Evolutionary conservation across 192 early-diverging fungal genomes (phyloP).

Genomic region (Chytriomyces hyalinus): DNA sequence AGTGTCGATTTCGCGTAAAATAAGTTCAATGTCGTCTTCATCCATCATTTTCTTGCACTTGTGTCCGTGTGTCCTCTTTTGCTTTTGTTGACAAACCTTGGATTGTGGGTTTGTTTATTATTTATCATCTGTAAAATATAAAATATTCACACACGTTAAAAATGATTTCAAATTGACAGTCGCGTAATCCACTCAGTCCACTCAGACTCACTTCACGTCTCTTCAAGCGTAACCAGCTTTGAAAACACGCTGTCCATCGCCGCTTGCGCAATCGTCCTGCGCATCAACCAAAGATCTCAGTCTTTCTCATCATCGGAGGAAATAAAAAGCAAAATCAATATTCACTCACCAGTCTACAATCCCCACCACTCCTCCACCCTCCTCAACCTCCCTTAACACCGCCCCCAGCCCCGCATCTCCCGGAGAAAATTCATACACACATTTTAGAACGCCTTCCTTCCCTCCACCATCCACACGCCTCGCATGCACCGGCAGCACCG

Average conservation of each 20-base stretch:
- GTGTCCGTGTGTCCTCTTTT: no score
- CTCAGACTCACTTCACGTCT: background rate
- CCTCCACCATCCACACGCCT: constrained; percentile 21
- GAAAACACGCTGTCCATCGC: constrained; percentile 34
- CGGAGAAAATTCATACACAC: constrained; percentile 70
- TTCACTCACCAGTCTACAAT: constrained; percentile 30
- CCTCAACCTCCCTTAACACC: constrained; percentile 45
- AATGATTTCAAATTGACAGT: no score
- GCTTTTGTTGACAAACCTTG: no score
- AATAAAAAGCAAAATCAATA: background rate
- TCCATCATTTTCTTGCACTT: background rate
- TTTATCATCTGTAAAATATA: no score
- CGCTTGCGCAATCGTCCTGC: constrained; percentile 33
- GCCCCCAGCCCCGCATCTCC: constrained; percentile 40
- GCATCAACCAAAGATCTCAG: background rate
- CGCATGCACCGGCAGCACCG: constrained; percentile 55
- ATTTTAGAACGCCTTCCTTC: constrained; percentile 61
- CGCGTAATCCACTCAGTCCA: background rate
- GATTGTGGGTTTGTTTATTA: no score
- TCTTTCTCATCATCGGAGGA: background rate
- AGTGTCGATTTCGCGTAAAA: background rate
- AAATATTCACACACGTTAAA: no score
- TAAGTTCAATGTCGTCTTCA: background rate
- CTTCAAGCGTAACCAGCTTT: constrained; percentile 10
- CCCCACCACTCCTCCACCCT: background rate